phyloP scores from a whole-genome alignment of 169 alveolate species.

The Babesia sp. region DNA sequence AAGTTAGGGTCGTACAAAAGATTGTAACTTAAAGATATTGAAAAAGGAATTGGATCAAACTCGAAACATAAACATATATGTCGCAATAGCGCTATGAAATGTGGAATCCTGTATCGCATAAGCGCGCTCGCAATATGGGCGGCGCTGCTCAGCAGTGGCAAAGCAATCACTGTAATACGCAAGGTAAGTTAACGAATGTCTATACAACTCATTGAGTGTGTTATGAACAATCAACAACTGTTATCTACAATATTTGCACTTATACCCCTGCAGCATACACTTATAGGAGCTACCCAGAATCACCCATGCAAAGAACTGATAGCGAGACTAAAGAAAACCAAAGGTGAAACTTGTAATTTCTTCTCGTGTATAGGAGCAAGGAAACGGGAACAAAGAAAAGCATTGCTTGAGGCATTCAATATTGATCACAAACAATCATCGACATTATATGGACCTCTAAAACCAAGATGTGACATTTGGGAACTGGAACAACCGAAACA shows the following conservation, averaged over 20 bases:
- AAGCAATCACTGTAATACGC: not conserved
- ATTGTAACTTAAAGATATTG: not conserved
- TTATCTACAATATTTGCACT: too few species aligned
- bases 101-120: not conserved
- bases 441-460: constrained; percentile 46
- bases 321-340: not conserved
- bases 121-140: not conserved
- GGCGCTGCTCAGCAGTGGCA: constrained; percentile 1
- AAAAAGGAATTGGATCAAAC: not conserved
- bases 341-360: constrained; percentile 1
- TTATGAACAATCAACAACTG: too few species aligned
- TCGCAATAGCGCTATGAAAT: constrained; percentile 30
- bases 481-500: constrained; percentile 33
- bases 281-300: constrained; percentile 5
- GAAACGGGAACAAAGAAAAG: constrained; percentile 33
- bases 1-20: not conserved
- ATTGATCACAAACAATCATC: constrained; percentile 36
- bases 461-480: constrained; percentile 55
- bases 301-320: not conserved
- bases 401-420: constrained; percentile 24
- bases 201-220: too few species aligned
- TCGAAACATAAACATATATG: too few species aligned
- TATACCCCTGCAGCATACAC: constrained; percentile 31
- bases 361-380: constrained; percentile 57
- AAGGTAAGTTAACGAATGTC: too few species aligned